phyloP scores from a whole-genome alignment of 2,329 filamentous ascomycete species.

The Fusarium anthophilum region DNA sequence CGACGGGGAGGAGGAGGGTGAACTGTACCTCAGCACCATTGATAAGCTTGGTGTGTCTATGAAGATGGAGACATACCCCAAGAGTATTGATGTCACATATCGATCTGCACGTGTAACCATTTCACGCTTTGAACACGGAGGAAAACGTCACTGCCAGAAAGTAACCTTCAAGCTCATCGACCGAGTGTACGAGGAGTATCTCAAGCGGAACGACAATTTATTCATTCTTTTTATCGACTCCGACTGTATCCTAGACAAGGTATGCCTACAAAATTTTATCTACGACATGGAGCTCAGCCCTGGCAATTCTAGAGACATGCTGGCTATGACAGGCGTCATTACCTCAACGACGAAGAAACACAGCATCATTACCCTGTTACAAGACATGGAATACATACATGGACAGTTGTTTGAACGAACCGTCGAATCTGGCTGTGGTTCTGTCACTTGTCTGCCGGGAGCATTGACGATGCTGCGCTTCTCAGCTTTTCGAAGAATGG shows the following conservation, averaged over 20 bases:
- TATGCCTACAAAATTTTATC: slow-evolving; percentile 96
- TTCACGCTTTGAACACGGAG: slow-evolving; percentile 91
- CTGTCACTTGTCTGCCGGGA: slow-evolving; percentile 93
- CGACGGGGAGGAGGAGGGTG: slow-evolving; percentile 88
- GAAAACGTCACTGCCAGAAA: slow-evolving; percentile 95
- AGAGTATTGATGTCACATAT: slow-evolving; percentile 90
- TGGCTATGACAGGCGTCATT: slow-evolving; percentile 97
- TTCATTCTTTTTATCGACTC: slow-evolving; percentile 98
- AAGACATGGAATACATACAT: slow-evolving; percentile 98
- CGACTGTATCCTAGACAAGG: slow-evolving; percentile 90
- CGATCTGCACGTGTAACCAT: slow-evolving; percentile 85
- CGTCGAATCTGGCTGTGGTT: slow-evolving; percentile 92
- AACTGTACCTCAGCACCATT: slow-evolving; percentile 87
- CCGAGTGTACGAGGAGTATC: slow-evolving; percentile 87
- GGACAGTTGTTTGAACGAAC: slow-evolving; percentile 96
- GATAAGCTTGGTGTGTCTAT: slow-evolving; percentile 84
- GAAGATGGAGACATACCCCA: slow-evolving; percentile 80
- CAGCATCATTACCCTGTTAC: slow-evolving; percentile 87
- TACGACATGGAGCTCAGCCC: slow-evolving; percentile 99
- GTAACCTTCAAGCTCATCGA: slow-evolving; percentile 92
- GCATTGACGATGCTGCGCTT: slow-evolving; percentile 96
- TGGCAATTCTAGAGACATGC: slow-evolving; percentile 89
- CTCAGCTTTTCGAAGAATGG: slow-evolving; percentile 95
- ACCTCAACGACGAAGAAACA: slow-evolving; percentile 92
- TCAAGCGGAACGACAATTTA: slow-evolving; percentile 87